These are phyloP conservation scores for Malus hybrid DNA, from an alignment of 331 rosid species.

Conservation along the genomic window DNA sequence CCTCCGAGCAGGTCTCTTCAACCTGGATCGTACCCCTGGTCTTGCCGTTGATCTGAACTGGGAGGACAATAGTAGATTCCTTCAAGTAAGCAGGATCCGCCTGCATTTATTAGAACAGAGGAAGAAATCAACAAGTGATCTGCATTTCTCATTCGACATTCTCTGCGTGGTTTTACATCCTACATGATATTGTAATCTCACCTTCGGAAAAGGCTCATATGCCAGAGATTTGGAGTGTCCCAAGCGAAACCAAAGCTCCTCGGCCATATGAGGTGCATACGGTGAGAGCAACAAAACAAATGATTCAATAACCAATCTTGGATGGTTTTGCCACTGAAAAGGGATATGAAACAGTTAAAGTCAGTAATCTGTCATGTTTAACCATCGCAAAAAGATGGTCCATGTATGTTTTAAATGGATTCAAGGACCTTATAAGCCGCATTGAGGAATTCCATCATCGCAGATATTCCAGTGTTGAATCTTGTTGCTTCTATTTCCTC, in stretches of 20 bases:
- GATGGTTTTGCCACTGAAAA: too few relatives aligned
- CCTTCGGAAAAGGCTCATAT: conserved; percentile 80
- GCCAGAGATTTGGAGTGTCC: conserved; percentile 75
- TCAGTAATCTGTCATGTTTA: neutral
- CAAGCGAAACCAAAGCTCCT: conserved; percentile 89
- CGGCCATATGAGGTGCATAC: conserved; percentile 93
- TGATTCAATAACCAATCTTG: conserved; percentile 36
- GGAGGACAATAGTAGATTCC: conserved; percentile 61
- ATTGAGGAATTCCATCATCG: conserved; percentile 96
- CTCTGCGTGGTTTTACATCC: neutral
- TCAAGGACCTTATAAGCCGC: conserved; percentile 68
- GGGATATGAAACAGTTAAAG: too few relatives aligned
- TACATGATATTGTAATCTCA: conserved; percentile 13
- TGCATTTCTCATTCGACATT: neutral
- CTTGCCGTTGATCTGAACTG: conserved; percentile 96
- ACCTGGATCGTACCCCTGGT: conserved; percentile 90
- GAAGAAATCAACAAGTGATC: neutral
- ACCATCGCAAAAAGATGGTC: neutral
- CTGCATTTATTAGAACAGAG: conserved; percentile 33
- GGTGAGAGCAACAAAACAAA: conserved; percentile 87
- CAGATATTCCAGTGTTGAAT: conserved; percentile 96
- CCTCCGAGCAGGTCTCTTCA: conserved; percentile 83
- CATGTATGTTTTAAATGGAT: neutral
- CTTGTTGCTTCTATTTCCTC: conserved; percentile 92
- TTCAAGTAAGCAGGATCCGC: conserved; percentile 65